Evolutionary conservation across 306 rosid genomes (phyloP).

Genomic region (Morella rubra): DNA sequence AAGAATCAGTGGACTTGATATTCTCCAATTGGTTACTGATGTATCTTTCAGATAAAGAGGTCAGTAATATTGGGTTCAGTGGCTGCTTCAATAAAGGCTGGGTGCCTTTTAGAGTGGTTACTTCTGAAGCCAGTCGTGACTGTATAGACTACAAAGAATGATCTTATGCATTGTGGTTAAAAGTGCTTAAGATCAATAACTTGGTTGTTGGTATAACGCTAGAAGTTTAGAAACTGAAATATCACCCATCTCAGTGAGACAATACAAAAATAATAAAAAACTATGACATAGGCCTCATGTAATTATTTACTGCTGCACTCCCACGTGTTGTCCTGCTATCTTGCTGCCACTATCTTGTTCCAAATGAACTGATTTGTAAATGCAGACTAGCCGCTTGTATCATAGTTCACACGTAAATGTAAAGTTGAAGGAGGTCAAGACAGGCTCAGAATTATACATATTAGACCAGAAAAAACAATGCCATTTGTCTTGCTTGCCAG

Average conservation of each 20-base stretch:
- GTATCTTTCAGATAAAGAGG: slow-evolving; percentile 94
- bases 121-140: neutral
- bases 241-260: neutral
- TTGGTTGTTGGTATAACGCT: neutral
- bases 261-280: neutral
- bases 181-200: neutral
- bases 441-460: neutral
- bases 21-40: slow-evolving; percentile 98
- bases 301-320: neutral
- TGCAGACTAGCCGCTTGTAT: neutral
- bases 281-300: neutral
- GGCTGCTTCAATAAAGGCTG: neutral
- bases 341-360: neutral
- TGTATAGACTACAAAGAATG: neutral
- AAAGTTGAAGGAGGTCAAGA: neutral
- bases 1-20: slow-evolving; percentile 68
- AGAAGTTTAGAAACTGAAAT: neutral
- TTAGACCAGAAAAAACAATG: neutral
- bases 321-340: neutral
- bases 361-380: neutral
- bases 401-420: neutral
- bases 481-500: neutral
- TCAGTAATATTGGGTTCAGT: slow-evolving; percentile 28
- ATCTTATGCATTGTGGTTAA: neutral
- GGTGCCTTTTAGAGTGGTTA: slow-evolving; percentile 12